Base-by-base conservation (phyloP, 2,329 filamentous ascomycete species). In the Thermothelomyces thermophilus region DNA sequence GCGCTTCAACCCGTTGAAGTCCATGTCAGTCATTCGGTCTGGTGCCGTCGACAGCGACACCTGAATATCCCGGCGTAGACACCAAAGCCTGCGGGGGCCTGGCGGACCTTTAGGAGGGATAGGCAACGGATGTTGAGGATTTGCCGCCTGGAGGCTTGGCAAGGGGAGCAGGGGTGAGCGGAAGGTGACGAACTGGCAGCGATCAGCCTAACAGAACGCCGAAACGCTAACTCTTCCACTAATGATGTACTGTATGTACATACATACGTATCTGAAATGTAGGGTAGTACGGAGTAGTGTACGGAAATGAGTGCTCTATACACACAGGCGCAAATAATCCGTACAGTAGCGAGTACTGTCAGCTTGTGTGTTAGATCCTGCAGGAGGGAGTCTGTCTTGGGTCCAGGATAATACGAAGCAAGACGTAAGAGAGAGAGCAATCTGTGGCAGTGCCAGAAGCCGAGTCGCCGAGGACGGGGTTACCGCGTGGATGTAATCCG, bases 1-100 rank as follows among this genome's bases (percentile, higher is more conserved):
- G 66, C 91, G 83, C 69, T 83, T 84, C 61, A 95, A 68, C 52
- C 72, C 73, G 59, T 69, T 72, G 35, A 70, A 69, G 55, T 80
- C 76, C 76, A 80, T 80, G 28, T 37, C 40, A 14, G 11, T 41
- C 19, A 30, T 16, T n/a, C 3, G 11, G 34, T 37, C 22, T 35
- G 14, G 33, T 35, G 33, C 16, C 16, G 13, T 4, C 33, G 13
- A 35, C 33, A 16, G 33, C 13, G 13, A 35, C 19, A 4, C 31
- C 20, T 34, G 8, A 11, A 47, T 30, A 19, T 36, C 39, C 20
- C 48, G 34, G 17, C 33, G 46, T 45, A 35, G 51, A 46, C 40
- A 51, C 40, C 30, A 48, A 46, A 35, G 35, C 31, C 47, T 48
- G 48, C 17, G 37, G 26, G 30, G 46, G 24, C 30, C 43, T 37